These are phyloP conservation scores for Meyerozyma athensensis DNA, from an alignment of 1,139 yeast species.

Conservation along the genomic window DNA sequence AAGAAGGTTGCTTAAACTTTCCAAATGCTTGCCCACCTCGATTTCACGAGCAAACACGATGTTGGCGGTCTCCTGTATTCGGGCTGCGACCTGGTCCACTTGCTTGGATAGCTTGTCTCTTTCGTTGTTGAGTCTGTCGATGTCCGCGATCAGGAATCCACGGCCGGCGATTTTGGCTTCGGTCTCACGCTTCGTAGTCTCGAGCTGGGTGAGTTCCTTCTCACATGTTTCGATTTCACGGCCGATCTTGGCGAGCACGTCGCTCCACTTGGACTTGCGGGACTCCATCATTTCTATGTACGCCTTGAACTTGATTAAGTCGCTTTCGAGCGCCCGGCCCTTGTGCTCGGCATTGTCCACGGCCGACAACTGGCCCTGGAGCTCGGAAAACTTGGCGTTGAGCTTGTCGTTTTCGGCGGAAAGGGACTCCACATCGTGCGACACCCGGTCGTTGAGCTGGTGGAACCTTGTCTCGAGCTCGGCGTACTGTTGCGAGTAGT, in stretches of 20 bases:
- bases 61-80: conserved; percentile 31
- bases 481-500: conserved; percentile 48
- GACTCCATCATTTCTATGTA: conserved; percentile 65
- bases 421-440: conserved; percentile 34
- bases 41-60: conserved; percentile 43
- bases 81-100: conserved; percentile 47
- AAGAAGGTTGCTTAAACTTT: conserved; percentile 46
- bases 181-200: conserved; percentile 41
- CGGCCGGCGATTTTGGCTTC: conserved; percentile 46
- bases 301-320: conserved; percentile 63
- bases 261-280: conserved; percentile 62
- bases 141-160: conserved; percentile 58
- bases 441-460: conserved; percentile 30
- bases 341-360: conserved; percentile 49
- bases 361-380: conserved; percentile 23
- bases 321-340: conserved; percentile 64
- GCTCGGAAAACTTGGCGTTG: conserved; percentile 20
- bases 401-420: conserved; percentile 42
- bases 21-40: conserved; percentile 44
- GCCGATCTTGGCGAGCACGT: conserved; percentile 49
- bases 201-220: conserved; percentile 37
- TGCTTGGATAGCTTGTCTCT: conserved; percentile 53
- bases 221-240: conserved; percentile 49
- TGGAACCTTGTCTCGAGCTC: conserved; percentile 56
- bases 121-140: conserved; percentile 59